Evolutionary conservation across 352 stramenopile species (phyloP).

Genomic region (Lagenidium giganteum): DNA sequence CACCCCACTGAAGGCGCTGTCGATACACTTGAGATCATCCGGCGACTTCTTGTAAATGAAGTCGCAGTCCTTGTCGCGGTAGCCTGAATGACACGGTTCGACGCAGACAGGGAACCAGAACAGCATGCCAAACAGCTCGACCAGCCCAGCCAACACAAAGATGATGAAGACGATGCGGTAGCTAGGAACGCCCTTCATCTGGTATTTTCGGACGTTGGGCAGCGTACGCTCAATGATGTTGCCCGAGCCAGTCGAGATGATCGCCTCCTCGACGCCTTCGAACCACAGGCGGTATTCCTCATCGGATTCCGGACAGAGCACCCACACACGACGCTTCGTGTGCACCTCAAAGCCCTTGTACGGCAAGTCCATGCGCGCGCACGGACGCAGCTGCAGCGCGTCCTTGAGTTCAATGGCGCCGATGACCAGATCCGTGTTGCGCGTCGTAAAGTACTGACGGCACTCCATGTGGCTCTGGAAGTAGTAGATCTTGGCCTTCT

Average conservation of each 20-base stretch:
- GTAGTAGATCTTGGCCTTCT: conserved; percentile 88
- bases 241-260: conserved; percentile 62
- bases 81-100: conserved; percentile 78
- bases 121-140: conserved; percentile 66
- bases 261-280: conserved; percentile 66
- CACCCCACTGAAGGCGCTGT: conserved; percentile 54
- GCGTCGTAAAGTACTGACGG: conserved; percentile 83
- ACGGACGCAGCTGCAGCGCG: conserved; percentile 75
- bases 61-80: too few relatives aligned
- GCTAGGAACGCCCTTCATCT: conserved; percentile 80
- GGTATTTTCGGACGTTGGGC: conserved; percentile 85
- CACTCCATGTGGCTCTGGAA: conserved; percentile 85
- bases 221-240: conserved; percentile 86
- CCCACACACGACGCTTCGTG: conserved; percentile 81
- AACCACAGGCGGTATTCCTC: conserved; percentile 86
- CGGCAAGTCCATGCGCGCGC: conserved; percentile 71
- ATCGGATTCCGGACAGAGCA: conserved; percentile 80
- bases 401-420: conserved; percentile 82
- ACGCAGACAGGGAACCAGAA: conserved; percentile 81
- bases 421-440: conserved; percentile 76
- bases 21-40: too few relatives aligned
- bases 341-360: conserved; percentile 76
- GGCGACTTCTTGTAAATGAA: too few relatives aligned
- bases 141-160: conserved; percentile 60
- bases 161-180: conserved; percentile 80